Conservation (phyloP, 1,284 basidiomycete genomes). For the Flammula alnicola region DNA sequence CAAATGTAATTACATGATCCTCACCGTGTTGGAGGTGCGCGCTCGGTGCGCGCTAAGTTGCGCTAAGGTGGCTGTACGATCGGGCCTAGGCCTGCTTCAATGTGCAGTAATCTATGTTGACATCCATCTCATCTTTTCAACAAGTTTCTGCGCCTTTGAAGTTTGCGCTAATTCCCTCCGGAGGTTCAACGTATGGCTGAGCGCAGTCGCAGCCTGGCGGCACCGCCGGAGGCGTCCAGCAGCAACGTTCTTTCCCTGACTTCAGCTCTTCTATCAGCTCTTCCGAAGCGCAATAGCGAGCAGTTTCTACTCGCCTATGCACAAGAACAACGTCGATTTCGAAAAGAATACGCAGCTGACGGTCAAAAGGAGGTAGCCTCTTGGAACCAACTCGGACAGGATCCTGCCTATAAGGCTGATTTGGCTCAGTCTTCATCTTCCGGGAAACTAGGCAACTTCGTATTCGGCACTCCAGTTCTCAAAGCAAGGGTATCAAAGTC, state of each 20-base stretch:
- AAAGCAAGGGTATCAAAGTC: slow-evolving; percentile 44
- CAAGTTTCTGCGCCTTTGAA: no score
- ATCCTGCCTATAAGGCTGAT: not conserved
- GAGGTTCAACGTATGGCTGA: no score
- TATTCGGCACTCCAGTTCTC: slow-evolving; percentile 64
- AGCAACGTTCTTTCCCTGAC: slow-evolving; percentile 13
- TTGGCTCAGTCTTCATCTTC: not conserved
- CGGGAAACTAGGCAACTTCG: slow-evolving; percentile 30
- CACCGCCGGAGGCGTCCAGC: no score
- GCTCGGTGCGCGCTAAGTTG: no score
- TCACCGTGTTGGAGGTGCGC: no score
- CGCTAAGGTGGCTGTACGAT: no score
- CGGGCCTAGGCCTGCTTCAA: no score
- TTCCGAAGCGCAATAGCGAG: slow-evolving; percentile 47
- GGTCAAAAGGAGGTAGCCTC: slow-evolving; percentile 37
- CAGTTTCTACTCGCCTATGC: slow-evolving; percentile 53
- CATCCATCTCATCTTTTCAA: no score
- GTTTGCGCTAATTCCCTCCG: no score
- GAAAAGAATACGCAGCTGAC: slow-evolving; percentile 49
- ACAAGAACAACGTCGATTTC: slow-evolving; percentile 49
- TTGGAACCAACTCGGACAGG: slow-evolving; percentile 28
- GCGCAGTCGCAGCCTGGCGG: no score
- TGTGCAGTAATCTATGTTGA: no score
- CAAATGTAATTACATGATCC: no score
- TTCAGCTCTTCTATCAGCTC: slow-evolving; percentile 26